phyloP scores from a whole-genome alignment of 164 flowering plant genomes.

The Pachysandra terminalis region DNA sequence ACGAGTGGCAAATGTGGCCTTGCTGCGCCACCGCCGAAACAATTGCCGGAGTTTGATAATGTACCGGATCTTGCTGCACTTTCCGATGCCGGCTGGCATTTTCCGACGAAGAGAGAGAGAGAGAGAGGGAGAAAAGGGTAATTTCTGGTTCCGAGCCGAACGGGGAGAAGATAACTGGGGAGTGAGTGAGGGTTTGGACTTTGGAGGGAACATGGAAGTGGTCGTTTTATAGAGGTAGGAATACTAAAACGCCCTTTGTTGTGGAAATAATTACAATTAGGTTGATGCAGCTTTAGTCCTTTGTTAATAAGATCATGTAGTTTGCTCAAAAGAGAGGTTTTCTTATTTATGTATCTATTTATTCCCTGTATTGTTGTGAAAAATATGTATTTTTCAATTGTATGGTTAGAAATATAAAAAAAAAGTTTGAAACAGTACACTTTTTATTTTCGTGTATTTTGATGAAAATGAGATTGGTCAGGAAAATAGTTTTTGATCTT shows the following conservation, averaged over 20 bases:
- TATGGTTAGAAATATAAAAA: too few species aligned
- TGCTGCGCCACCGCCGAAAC: constrained; percentile 74
- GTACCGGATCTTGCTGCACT: constrained; percentile 60
- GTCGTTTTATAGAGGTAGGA: not conserved
- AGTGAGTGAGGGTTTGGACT: not conserved
- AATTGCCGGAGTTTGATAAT: constrained; percentile 62
- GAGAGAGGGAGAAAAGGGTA: not conserved
- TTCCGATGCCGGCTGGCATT: constrained; percentile 38
- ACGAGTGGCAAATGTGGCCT: constrained; percentile 41
- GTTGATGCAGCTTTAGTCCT: too few species aligned
- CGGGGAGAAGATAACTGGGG: not conserved
- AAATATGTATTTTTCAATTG: too few species aligned
- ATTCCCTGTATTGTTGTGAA: too few species aligned
- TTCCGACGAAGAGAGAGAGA: constrained; percentile 1
- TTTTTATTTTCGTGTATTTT: too few species aligned
- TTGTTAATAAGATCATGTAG: too few species aligned
- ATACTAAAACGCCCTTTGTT: not conserved
- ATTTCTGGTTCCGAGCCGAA: too few species aligned
- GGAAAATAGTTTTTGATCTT: too few species aligned
- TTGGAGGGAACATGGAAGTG: not conserved
- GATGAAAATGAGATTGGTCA: too few species aligned
- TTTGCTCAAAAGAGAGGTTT: too few species aligned
- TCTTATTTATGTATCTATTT: too few species aligned
- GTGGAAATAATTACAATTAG: not conserved
- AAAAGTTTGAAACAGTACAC: too few species aligned